Evolutionary conservation across 2,329 filamentous ascomycete species (phyloP).

Genomic region (Diaporthe velutina): DNA sequence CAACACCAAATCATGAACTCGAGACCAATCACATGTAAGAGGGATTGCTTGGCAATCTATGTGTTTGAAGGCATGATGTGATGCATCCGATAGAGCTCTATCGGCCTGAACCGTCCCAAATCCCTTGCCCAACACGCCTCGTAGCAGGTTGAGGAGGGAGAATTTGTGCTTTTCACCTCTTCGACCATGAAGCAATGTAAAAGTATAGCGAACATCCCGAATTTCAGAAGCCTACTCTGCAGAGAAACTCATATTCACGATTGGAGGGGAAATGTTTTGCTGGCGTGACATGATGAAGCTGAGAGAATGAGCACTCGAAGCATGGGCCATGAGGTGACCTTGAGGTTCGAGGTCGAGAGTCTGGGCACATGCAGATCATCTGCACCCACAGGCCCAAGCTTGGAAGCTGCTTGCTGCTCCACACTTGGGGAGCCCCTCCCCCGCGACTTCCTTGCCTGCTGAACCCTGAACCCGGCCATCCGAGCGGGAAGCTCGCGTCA

Average conservation of each 20-base stretch:
- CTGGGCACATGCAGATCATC: conserved; percentile 17
- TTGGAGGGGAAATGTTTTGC: no score
- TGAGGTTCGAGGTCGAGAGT: not conserved
- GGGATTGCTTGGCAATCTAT: not conserved
- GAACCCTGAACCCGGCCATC: conserved; percentile 4
- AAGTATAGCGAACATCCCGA: no score
- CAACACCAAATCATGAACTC: not conserved
- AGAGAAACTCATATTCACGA: no score
- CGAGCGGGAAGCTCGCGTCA: conserved; percentile 9
- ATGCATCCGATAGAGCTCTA: not conserved
- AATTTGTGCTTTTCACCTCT: not conserved
- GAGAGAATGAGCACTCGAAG: not conserved
- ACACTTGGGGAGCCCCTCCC: conserved; percentile 10
- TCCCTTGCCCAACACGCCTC: not conserved
- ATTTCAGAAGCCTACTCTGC: no score
- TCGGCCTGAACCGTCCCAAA: not conserved
- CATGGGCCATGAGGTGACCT: not conserved
- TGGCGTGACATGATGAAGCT: no score
- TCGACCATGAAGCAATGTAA: no score
- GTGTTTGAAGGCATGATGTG: not conserved
- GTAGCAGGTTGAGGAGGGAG: not conserved
- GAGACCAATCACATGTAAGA: not conserved
- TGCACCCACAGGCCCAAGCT: not conserved
- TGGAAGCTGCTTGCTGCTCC: not conserved
- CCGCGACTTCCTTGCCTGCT: not conserved